Conservation (phyloP, 495 filamentous ascomycete genomes). For the Penicillium fimorum region DNA sequence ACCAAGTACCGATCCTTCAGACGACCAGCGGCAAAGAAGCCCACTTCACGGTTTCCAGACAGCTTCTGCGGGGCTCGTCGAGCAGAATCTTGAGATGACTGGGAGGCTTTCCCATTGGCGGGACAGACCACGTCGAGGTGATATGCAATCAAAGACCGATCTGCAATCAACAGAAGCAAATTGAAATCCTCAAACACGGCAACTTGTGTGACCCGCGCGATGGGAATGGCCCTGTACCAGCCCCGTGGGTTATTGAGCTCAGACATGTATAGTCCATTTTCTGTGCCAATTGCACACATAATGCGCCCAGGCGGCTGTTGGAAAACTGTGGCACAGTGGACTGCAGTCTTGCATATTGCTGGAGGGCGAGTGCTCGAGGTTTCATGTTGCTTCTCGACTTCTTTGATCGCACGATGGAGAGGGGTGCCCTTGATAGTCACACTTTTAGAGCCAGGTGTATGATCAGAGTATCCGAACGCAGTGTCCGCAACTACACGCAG, state of each 20-base stretch:
- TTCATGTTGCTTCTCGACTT: slow-evolving; percentile 76
- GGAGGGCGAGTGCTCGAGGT: slow-evolving; percentile 60
- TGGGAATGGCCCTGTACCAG: slow-evolving; percentile 79
- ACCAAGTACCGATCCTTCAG: slow-evolving; percentile 96
- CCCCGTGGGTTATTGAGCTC: slow-evolving; percentile 82
- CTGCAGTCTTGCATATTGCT: slow-evolving; percentile 75
- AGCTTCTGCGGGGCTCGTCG: slow-evolving; percentile 86
- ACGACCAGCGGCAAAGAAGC: slow-evolving; percentile 90
- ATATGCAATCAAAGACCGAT: slow-evolving; percentile 89
- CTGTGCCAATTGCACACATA: slow-evolving; percentile 93
- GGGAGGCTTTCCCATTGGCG: slow-evolving; percentile 57
- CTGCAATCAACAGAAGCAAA: slow-evolving; percentile 83
- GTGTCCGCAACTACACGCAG: slow-evolving; percentile 88
- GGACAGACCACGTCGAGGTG: slow-evolving; percentile 89
- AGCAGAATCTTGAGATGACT: slow-evolving; percentile 55
- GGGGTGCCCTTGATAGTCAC: slow-evolving; percentile 82
- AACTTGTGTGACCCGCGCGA: slow-evolving; percentile 80
- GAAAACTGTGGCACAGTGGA: slow-evolving; percentile 93
- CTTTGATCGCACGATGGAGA: slow-evolving; percentile 82
- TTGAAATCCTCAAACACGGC: slow-evolving; percentile 95
- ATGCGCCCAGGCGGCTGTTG: slow-evolving; percentile 68
- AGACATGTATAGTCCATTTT: slow-evolving; percentile 87
- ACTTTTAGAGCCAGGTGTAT: slow-evolving; percentile 48
- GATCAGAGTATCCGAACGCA: slow-evolving; percentile 81
- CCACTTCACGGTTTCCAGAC: slow-evolving; percentile 81